These are phyloP conservation scores for Centaurea solstitialis DNA, from an alignment of 129 eudicot genomes.

Conservation along the genomic window DNA sequence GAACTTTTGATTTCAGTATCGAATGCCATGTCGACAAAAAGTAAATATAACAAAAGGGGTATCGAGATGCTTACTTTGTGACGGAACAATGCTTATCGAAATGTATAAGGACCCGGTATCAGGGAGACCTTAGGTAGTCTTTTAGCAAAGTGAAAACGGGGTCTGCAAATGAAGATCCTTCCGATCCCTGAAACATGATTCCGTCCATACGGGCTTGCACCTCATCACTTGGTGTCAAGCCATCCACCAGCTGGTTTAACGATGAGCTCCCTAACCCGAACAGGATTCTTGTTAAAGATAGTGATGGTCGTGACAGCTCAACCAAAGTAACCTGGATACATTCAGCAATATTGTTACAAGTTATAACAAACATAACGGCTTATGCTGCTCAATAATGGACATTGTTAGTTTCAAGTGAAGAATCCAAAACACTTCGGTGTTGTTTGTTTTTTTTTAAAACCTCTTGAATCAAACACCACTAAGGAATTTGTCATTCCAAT, in stretches of 20 bases:
- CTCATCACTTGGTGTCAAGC: slow-evolving; percentile 45
- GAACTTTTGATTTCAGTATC: not conserved
- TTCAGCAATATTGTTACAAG: not conserved
- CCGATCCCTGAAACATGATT: slow-evolving; percentile 54
- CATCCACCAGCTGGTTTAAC: slow-evolving; percentile 51
- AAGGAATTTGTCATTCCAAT: no score
- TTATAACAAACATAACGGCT: not conserved
- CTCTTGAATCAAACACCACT: no score
- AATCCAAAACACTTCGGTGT: no score
- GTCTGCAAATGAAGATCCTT: slow-evolving; percentile 37
- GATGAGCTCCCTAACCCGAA: slow-evolving; percentile 61
- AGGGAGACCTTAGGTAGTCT: slow-evolving; percentile 54
- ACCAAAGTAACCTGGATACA: slow-evolving; percentile 73
- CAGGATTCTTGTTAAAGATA: slow-evolving; percentile 57
- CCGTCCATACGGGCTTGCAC: slow-evolving; percentile 86
- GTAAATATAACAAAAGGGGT: not conserved
- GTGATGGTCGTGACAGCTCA: slow-evolving; percentile 73
- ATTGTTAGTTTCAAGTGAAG: no score
- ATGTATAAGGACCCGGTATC: not conserved
- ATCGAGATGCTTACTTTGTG: not conserved
- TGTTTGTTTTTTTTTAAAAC: no score
- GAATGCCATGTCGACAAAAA: not conserved
- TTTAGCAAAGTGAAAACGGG: slow-evolving; percentile 47
- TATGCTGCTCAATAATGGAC: not conserved
- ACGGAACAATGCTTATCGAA: not conserved